Conservation (phyloP, 2,329 filamentous ascomycete genomes). For the Aquanectria penicillioides region DNA sequence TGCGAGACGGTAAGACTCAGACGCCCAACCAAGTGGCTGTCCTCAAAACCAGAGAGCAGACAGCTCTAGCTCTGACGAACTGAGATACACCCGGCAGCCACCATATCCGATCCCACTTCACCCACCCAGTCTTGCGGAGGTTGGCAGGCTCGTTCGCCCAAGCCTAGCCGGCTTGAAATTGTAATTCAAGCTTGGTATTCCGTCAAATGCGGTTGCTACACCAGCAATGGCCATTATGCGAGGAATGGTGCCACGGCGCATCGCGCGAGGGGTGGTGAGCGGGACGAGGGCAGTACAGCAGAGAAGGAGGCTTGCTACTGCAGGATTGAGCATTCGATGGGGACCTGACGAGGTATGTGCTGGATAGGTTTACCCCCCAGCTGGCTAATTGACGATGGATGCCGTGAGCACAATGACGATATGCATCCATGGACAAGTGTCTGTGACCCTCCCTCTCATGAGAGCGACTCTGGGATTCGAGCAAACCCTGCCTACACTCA, state of each 20-base stretch:
- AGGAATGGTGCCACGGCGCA: slow-evolving; percentile 26
- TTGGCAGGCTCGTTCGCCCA: neutral
- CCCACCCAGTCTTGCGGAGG: too few relatives aligned
- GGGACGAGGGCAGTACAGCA: slow-evolving; percentile 21
- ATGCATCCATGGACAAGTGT: neutral
- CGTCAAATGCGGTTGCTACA: neutral
- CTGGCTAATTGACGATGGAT: too few relatives aligned
- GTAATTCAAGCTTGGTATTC: too few relatives aligned
- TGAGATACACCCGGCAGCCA: neutral
- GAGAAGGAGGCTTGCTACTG: slow-evolving; percentile 31
- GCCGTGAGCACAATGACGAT: too few relatives aligned
- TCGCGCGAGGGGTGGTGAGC: slow-evolving; percentile 14
- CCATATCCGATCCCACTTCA: too few relatives aligned
- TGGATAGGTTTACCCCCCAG: neutral
- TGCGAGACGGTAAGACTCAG: too few relatives aligned
- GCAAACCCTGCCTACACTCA: neutral
- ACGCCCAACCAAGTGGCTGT: too few relatives aligned
- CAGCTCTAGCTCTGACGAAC: too few relatives aligned
- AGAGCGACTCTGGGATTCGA: too few relatives aligned
- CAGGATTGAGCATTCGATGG: slow-evolving; percentile 42
- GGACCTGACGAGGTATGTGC: slow-evolving; percentile 44
- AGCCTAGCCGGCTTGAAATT: too few relatives aligned
- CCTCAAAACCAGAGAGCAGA: too few relatives aligned
- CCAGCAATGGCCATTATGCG: slow-evolving; percentile 26
- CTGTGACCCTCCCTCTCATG: neutral